These are phyloP conservation scores for Termitomyces sp. DNA, from an alignment of 768 basidiomycete genomes.

Conservation along the genomic window DNA sequence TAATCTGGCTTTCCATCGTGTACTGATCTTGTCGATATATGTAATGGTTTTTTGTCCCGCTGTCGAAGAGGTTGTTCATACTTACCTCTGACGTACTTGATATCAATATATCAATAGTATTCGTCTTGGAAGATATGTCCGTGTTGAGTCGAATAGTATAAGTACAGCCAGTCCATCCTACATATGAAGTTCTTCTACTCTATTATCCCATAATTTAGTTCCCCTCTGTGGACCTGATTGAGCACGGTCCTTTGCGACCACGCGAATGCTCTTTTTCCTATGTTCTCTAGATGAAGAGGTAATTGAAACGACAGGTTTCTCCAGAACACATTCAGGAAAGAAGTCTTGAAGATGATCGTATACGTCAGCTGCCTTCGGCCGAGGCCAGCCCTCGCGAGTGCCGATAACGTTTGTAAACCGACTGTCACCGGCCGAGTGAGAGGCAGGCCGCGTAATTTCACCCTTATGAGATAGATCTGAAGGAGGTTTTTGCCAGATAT, in stretches of 20 bases:
- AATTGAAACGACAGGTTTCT: conserved; percentile 72
- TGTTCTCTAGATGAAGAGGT: conserved; percentile 22
- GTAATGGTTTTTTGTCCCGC: neutral
- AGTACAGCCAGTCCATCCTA: conserved; percentile 2
- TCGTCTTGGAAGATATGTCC: neutral
- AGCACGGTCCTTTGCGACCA: conserved; percentile 68
- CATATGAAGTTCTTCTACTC: conserved; percentile 33
- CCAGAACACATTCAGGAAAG: conserved; percentile 87
- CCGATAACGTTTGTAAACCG: neutral
- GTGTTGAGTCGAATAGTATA: neutral
- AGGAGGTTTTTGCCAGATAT: conserved; percentile 28
- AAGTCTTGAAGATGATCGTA: conserved; percentile 76
- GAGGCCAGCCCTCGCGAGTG: conserved; percentile 28
- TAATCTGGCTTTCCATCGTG: conserved; percentile 1
- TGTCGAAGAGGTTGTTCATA: neutral
- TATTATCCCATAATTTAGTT: conserved; percentile 39
- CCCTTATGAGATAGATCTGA: conserved; percentile 12
- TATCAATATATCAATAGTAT: neutral
- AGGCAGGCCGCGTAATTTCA: neutral
- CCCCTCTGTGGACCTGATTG: conserved; percentile 33
- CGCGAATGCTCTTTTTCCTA: conserved; percentile 66
- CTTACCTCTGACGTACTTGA: too few relatives aligned
- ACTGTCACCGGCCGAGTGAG: conserved; percentile 1
- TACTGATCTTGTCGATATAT: neutral
- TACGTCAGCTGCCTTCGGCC: conserved; percentile 74